Conservation (phyloP, 176 grass and related monocot genomes). For the Oryza rufipogon region DNA sequence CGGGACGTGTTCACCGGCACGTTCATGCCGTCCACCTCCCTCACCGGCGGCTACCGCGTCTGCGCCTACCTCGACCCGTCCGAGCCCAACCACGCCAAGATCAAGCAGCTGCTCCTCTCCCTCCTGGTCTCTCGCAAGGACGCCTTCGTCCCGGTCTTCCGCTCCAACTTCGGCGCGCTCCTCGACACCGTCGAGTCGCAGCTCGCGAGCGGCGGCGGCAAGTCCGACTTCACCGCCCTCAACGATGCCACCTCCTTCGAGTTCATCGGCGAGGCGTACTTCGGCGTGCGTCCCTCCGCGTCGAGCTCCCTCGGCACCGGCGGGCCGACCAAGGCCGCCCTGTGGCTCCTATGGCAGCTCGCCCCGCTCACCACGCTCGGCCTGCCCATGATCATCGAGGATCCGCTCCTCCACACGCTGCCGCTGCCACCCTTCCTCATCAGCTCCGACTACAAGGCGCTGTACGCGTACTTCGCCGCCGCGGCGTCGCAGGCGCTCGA, state of each 20-base stretch:
- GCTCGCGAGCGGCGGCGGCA: conserved; percentile 33
- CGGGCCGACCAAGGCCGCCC: conserved; percentile 47
- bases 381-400: conserved; percentile 65
- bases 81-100: conserved; percentile 60
- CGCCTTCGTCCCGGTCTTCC: conserved; percentile 56
- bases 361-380: conserved; percentile 51
- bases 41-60: conserved; percentile 74
- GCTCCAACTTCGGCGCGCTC: conserved; percentile 54
- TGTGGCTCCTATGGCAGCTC: conserved; percentile 71
- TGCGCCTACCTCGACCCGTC: conserved; percentile 77
- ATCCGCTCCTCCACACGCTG: conserved; percentile 64
- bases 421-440: conserved; percentile 53
- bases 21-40: conserved; percentile 67
- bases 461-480: conserved; percentile 55
- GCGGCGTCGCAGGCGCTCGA: conserved; percentile 40
- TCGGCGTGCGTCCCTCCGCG: conserved; percentile 51
- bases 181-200: conserved; percentile 59
- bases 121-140: conserved; percentile 66
- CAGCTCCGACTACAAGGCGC: conserved; percentile 53
- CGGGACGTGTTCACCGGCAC: conserved; percentile 67
- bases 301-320: conserved; percentile 18
- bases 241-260: conserved; percentile 68
- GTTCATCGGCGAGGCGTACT: conserved; percentile 74
- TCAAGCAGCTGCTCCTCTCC: conserved; percentile 70
- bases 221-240: conserved; percentile 64